Base-by-base conservation (phyloP, 805 yeast genomes). In the Kockiozyma suomiensis region DNA sequence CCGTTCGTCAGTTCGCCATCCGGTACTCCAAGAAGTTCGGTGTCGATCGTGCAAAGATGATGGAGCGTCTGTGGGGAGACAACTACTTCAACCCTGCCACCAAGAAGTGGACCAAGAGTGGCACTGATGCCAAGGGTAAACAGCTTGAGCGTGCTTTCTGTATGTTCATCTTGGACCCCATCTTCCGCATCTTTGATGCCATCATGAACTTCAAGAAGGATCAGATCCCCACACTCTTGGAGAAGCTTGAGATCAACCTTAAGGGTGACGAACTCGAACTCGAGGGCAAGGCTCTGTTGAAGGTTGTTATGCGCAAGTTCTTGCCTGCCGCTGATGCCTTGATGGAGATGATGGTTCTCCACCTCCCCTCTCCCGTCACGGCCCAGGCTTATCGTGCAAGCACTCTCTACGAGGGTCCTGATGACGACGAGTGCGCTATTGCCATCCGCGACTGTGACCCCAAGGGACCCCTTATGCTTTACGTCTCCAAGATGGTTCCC, bases 401-500 rank as follows among this genome's bases (percentile, higher is more conserved):
- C 80, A 88, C 96, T 75, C 88, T 93, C 76, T 93, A 93, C 85
- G 98, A 93, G 85, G 99, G 99, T 85, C 99, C 99, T 80, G 68
- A 87, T 72, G 80, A 77, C 69, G 99, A 93, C 79, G 87, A 86
- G 74, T 82, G 86, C 75, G 90, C 92, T 82, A 79, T 82, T 68
- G 96, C 96, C 75, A 93, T 93, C 83, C 91, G 87, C 85, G 87
- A 88, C 86, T 93, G 99, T 88, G 97, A 93, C 83, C 97, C 98
- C 77, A 87, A 80, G 76, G 97, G 96, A 74, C 98, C 93, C 78
- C 88, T 93, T 77, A 93, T 93, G 99, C 86, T 93, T 78, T 93
- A 93, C 91, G 94, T 93, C 76, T 94, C 98, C 82, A 93, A 93
- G 97, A 93, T 93, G 99, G 98, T 93, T 73, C 99, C 99, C 82